phyloP scores from a whole-genome alignment of 768 basidiomycete genomes.

The Rhodosporidiobolus odoratus region DNA sequence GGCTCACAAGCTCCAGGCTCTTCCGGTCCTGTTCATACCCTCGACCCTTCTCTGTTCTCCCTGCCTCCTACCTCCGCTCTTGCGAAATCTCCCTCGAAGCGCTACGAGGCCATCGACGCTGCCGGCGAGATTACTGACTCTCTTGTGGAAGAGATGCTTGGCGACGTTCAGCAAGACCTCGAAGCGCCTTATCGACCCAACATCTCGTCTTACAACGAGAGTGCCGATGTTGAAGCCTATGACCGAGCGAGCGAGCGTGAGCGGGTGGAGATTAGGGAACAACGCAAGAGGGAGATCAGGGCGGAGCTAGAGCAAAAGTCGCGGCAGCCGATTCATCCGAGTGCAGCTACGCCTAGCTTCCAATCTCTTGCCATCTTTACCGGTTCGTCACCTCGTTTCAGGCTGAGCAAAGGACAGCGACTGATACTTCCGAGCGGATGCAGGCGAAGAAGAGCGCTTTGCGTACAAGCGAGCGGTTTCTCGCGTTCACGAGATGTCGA shows the following conservation, averaged over 20 bases:
- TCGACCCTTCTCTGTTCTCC: slow-evolving; percentile 19
- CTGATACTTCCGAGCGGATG: neutral
- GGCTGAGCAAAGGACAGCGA: too few species aligned
- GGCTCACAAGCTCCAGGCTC: slow-evolving; percentile 27
- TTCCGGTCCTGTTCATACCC: slow-evolving; percentile 13
- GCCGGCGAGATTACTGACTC: slow-evolving; percentile 37
- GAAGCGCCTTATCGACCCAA: slow-evolving; percentile 57
- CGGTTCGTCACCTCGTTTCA: slow-evolving; percentile 41
- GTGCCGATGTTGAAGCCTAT: slow-evolving; percentile 41
- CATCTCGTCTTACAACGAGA: slow-evolving; percentile 54
- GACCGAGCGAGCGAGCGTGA: slow-evolving; percentile 6
- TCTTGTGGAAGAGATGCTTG: slow-evolving; percentile 53
- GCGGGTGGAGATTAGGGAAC: slow-evolving; percentile 4
- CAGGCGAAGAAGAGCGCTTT: slow-evolving; percentile 58
- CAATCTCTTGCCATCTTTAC: slow-evolving; percentile 56
- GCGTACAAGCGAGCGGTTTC: slow-evolving; percentile 62
- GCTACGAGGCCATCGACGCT: slow-evolving; percentile 42
- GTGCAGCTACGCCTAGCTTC: slow-evolving; percentile 47
- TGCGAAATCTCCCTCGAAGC: slow-evolving; percentile 7
- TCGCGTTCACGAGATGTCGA: slow-evolving; percentile 57
- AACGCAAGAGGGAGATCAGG: slow-evolving; percentile 26
- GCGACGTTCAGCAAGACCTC: slow-evolving; percentile 50
- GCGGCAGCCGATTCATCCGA: slow-evolving; percentile 39
- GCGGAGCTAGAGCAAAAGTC: slow-evolving; percentile 36
- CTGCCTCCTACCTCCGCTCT: slow-evolving; percentile 22